Conservation (phyloP, 192 early-diverging fungal species). For the Podila verticillata region DNA sequence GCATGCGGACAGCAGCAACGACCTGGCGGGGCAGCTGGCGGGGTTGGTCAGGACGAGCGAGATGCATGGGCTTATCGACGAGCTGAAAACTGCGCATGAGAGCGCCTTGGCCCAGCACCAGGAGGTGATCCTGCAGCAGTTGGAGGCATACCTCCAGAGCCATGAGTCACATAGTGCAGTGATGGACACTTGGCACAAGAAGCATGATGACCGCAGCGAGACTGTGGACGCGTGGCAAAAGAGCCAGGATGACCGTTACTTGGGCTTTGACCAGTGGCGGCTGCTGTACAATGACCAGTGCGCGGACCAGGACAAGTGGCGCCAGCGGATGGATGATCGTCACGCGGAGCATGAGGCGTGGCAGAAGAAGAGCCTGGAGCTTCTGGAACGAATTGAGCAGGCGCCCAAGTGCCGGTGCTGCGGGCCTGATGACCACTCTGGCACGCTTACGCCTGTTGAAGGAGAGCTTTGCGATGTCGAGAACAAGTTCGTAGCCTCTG, state of each 20-base stretch:
- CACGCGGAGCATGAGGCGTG: neutral
- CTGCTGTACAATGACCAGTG: slow-evolving; percentile 3
- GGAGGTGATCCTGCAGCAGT: neutral
- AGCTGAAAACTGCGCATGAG: neutral
- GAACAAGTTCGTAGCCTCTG: too few relatives aligned
- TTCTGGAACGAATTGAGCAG: neutral
- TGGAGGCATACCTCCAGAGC: slow-evolving; percentile 2
- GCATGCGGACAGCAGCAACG: neutral
- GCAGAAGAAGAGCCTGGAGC: neutral
- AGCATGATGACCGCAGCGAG: slow-evolving; percentile 9
- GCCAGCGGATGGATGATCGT: neutral
- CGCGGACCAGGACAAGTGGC: neutral
- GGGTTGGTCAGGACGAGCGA: slow-evolving; percentile 5
- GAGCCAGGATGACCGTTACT: neutral
- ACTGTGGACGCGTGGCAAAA: slow-evolving; percentile 12
- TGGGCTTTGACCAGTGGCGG: neutral
- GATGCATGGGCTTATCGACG: neutral
- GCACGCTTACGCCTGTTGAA: too few relatives aligned
- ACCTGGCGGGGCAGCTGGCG: neutral
- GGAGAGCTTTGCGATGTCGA: too few relatives aligned
- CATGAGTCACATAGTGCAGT: neutral
- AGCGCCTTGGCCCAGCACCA: neutral
- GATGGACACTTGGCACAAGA: slow-evolving; percentile 9
- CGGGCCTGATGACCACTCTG: too few relatives aligned
- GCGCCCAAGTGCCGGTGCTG: neutral